Base-by-base conservation (phyloP, 306 rosid species). In the Prunus dulcis region DNA sequence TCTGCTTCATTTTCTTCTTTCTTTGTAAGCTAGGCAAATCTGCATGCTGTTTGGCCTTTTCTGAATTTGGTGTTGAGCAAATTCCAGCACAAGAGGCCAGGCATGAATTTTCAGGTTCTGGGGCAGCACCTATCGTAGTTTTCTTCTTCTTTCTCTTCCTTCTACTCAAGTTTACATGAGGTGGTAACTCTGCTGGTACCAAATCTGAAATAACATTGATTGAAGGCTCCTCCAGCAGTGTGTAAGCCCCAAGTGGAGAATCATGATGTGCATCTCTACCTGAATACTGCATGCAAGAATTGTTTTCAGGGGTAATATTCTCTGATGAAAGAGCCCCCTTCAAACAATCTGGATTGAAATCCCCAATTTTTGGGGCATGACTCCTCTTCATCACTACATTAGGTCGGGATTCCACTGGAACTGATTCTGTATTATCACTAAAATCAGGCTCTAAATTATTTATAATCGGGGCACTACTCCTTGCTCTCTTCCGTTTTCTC, bases 111-210 rank as follows among this genome's bases (percentile, higher is more conserved):
- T 63, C 46, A 3, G 45, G 17, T 63, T 63, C 46, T 28, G 45
- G 22, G 46, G 67, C 46, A 30, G 41, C 67, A 63, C 67, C 12
- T 32, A 30, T 30, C 2, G 2, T 63, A 63, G 10, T 12, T 20
- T 63, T 63, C 22, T 62, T 62, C 67, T 8, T 19, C 22, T 30
- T 63, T 63, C 67, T 63, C 67, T 63, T 63, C 67, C 67, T 63
- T 15, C 2, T 30, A 9, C 14, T 63, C 67, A 63, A 15, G 67
- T 25, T 46, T 63, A n/a, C 67, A 18, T 30, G 46, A 30, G 67
- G 22, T 6, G 7, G 67, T 30, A 63, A 60, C 65, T 60, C 65
- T 23, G 65, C 67, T 63, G 38, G 38, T 61, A 27, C 38, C 38
- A 61, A 61, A 61, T 61, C 65, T 0, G n/a, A 61, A 27, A 27